phyloP scores from a whole-genome alignment of 345 rosid genomes.

The Eucalyptus leucophloia region DNA sequence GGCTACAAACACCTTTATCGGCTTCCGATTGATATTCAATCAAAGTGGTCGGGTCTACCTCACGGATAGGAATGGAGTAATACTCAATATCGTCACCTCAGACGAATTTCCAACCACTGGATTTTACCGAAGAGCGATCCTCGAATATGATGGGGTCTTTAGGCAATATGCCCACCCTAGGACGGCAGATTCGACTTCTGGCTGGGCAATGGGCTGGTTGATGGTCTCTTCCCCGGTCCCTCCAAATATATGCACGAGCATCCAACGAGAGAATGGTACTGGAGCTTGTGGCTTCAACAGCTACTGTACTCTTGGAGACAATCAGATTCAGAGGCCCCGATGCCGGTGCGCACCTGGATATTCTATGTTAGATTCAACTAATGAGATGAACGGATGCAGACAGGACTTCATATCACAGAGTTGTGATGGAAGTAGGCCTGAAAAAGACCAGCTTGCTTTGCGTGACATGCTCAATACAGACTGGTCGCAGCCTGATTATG shows the following conservation, averaged over 20 bases:
- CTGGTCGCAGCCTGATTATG: too few relatives aligned
- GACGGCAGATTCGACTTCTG: neutral
- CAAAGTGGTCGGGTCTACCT: constrained; percentile 30
- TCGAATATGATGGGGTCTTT: constrained; percentile 54
- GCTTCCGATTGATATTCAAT: constrained; percentile 12
- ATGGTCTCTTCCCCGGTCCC: neutral
- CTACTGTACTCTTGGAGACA: constrained; percentile 19
- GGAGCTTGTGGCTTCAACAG: constrained; percentile 53
- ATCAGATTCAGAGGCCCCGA: too few relatives aligned
- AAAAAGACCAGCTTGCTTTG: too few relatives aligned
- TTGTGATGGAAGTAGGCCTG: too few relatives aligned
- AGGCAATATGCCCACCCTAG: constrained; percentile 37
- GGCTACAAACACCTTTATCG: too few relatives aligned
- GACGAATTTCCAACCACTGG: neutral
- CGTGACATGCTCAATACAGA: too few relatives aligned
- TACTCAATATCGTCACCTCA: neutral
- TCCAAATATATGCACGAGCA: constrained; percentile 10
- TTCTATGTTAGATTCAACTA: too few relatives aligned
- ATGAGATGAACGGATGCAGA: too few relatives aligned
- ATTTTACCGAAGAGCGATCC: constrained; percentile 20
- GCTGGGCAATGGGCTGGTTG: constrained; percentile 11
- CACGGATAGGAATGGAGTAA: neutral
- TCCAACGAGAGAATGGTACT: neutral
- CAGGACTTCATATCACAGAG: too few relatives aligned
- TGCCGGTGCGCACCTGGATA: too few relatives aligned